Conservation (phyloP, 805 yeast genomes). For the Pichia gijzeniarum region DNA sequence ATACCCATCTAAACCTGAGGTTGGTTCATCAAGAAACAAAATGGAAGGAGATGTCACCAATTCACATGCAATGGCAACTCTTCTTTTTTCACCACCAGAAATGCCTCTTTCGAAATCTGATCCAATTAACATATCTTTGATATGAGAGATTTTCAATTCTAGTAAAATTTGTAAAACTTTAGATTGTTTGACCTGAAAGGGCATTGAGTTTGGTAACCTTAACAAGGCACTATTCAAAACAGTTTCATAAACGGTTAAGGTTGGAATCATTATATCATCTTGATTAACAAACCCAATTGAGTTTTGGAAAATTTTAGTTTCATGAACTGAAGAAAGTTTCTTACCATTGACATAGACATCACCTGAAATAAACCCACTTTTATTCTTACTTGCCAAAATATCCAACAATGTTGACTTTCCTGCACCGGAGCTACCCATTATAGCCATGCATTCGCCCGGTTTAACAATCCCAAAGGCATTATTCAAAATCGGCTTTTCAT, state of each 20-base stretch:
- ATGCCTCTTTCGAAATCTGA: constrained; percentile 87
- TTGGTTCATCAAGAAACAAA: constrained; percentile 83
- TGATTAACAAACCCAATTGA: constrained; percentile 94
- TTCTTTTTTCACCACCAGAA: constrained; percentile 86
- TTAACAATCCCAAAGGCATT: constrained; percentile 68
- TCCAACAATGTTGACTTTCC: constrained; percentile 94
- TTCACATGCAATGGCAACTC: constrained; percentile 93
- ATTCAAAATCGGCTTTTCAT: constrained; percentile 49
- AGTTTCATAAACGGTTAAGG: constrained; percentile 93
- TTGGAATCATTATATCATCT: constrained; percentile 84
- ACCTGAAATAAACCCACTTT: constrained; percentile 68
- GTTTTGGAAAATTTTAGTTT: constrained; percentile 45
- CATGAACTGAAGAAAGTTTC: constrained; percentile 22
- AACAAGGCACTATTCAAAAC: constrained; percentile 86
- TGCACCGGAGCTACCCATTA: constrained; percentile 99
- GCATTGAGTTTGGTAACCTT: constrained; percentile 77
- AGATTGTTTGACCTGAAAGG: constrained; percentile 61
- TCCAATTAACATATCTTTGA: constrained; percentile 83
- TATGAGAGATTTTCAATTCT: constrained; percentile 76
- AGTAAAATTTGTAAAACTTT: constrained; percentile 79
- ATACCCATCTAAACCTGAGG: constrained; percentile 91
- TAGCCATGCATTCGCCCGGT: constrained; percentile 88
- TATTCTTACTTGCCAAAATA: constrained; percentile 82
- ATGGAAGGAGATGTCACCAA: constrained; percentile 83
- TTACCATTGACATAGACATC: constrained; percentile 71